phyloP scores from a whole-genome alignment of 495 filamentous ascomycete species.

The Hypoxylon trugodes region DNA sequence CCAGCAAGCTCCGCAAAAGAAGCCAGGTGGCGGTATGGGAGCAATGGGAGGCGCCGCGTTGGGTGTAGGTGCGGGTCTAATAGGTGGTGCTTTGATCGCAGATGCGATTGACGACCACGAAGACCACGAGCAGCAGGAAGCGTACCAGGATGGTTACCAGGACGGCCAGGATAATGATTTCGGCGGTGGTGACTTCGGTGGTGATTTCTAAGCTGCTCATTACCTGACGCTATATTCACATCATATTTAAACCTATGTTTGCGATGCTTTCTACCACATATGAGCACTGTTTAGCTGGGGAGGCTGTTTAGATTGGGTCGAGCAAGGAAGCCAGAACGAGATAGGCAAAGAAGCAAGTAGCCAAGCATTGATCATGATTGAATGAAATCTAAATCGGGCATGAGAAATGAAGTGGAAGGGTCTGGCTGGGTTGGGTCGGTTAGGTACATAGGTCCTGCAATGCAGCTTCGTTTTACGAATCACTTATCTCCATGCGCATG shows the following conservation, averaged over 20 bases:
- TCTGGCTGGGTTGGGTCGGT: too few relatives aligned
- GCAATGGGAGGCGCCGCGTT: constrained; percentile 74
- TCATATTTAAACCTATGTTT: background rate
- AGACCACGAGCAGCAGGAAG: too few relatives aligned
- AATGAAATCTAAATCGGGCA: constrained; percentile 30
- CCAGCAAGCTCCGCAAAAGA: constrained; percentile 34
- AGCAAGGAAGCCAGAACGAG: background rate
- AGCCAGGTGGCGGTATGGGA: constrained; percentile 66
- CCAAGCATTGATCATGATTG: constrained; percentile 4
- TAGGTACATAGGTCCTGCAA: background rate
- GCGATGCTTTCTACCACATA: background rate
- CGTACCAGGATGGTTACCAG: constrained; percentile 56
- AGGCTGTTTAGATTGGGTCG: too few relatives aligned
- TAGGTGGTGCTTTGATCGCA: constrained; percentile 74
- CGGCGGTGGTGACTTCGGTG: constrained; percentile 51
- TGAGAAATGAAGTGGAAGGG: background rate
- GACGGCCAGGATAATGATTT: constrained; percentile 58
- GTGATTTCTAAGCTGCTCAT: constrained; percentile 59
- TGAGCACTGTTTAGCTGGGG: too few relatives aligned
- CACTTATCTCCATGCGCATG: too few relatives aligned
- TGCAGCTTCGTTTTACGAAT: background rate
- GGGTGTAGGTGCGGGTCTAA: constrained; percentile 77
- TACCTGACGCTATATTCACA: background rate
- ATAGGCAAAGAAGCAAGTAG: background rate
- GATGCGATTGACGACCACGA: constrained; percentile 68